These are phyloP conservation scores for Xylaria sp. DNA, from an alignment of 2,329 filamentous ascomycete species.

Conservation along the genomic window DNA sequence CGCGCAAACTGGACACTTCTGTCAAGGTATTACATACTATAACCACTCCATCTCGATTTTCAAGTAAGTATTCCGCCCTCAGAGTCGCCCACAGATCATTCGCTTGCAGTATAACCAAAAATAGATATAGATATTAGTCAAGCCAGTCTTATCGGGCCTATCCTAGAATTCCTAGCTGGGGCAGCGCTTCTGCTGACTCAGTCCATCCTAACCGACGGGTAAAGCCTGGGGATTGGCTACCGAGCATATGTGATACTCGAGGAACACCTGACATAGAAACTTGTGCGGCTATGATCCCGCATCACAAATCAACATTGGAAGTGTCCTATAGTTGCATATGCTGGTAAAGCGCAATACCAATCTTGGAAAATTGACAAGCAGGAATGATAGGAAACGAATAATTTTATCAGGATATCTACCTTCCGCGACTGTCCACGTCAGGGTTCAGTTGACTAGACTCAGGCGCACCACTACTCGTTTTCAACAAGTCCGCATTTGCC, in stretches of 20 bases:
- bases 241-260: neutral
- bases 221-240: neutral
- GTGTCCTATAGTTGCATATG: too few species aligned
- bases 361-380: too few species aligned
- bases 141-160: neutral
- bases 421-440: neutral
- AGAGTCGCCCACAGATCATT: neutral
- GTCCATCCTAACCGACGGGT: neutral
- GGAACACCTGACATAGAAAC: neutral
- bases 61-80: too few species aligned
- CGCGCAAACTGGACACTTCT: too few species aligned
- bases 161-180: neutral
- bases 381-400: too few species aligned
- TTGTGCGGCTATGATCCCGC: neutral
- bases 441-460: neutral
- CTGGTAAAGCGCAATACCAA: too few species aligned
- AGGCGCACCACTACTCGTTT: neutral
- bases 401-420: neutral
- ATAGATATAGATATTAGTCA: neutral
- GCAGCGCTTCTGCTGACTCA: constrained; percentile 6
- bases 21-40: neutral
- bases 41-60: neutral
- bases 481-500: neutral
- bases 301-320: neutral
- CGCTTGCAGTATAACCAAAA: neutral